Evolutionary conservation across 768 basidiomycete genomes (phyloP), one percentile per base, ranked within the genome.

Genomic region (Multifurca ochricompacta): DNA sequence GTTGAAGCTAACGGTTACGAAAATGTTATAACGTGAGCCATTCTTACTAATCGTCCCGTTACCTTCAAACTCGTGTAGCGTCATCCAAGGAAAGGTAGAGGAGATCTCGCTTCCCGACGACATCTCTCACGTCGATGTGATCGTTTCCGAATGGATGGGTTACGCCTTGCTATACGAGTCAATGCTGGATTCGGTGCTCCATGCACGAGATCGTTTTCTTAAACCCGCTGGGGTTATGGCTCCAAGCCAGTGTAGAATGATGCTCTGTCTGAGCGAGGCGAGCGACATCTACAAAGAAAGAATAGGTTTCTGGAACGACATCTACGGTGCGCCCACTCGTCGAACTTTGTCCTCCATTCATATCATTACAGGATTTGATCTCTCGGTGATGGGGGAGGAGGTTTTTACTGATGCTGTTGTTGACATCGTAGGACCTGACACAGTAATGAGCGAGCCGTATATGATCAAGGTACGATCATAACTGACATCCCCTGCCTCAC

Each of bases 61-160:
- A 52, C 21, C 35, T 16, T n/a, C 19, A n/a, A n/a, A 49, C 48
- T 18, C 11, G 23, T 39, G 30, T 59, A 83, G 81, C 4, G 92
- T 98, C 39, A 81, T 97, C 51, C 83, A 77, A 46, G 91, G 91
- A 25, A 96, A 95, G 68, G 80, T 97, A 23, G 95, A 99, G 69
- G 83, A 93, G 19, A 85, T 98, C 53, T 68, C 62, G 6, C 73
- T 97, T 1, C 91, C 90, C 2, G 82, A 84, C 47, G 80, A 71
- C 48, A 71, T 85, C 45, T 73, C 78, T 9, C 74, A 89, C 48
- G 95, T 98, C 21, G 95, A 99, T 67, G 80, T 99, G 55, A 93
- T 99, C 68, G 74, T 98, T 47, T 94, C 91, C 4, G 95, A 99
- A 69, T 98, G 95, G 95, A 97, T 97, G 95, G 92, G 84, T 14